Evolutionary conservation across 192 early-diverging fungal species (phyloP), one percentile per base, ranked within the genome.

Genomic region (Coemansia sp.): DNA sequence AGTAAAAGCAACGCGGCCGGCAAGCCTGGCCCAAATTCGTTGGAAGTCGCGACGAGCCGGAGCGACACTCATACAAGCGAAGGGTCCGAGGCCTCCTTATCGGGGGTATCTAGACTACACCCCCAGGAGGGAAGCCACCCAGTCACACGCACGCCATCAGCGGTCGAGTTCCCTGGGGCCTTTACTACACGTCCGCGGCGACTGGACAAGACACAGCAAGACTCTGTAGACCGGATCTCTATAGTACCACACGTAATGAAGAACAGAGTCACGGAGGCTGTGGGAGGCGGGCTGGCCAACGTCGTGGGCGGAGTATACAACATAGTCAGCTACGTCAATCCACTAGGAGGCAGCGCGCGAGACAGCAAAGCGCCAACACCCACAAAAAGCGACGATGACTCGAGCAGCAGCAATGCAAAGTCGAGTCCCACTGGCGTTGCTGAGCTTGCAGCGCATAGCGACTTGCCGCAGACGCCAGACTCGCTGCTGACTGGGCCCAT

Each of bases 311-410:
- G 73, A 23, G 56, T 80, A 33, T 80, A 75, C 69, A 80, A 47
- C 57, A 61, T 80, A 8, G 77, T 80, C 59, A 75, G 50, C 61
- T 71, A 71, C 63, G 77, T 80, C 58, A 80, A 80, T 37, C 77
- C 77, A 36, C 72, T 80, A 2, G 65, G 56, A 31, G 14, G 56
- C 23, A n/a, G 55, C 39, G n/a, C 43, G 43, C 60, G 31, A 28
- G 59, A 25, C 18, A 28, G 59, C 38, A 31, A 50, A 47, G 25
- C 16, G 23, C 50, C 48, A 25, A 35, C 50, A 39, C 18, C 60
- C 20, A 26, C 45, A 41, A 36, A 47, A 61, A 36, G 13, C 61
- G 42, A 50, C 56, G 13, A 52, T 35, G 8, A 41, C 33, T 16
- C 59, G 42, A 23, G 37, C 45, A 25, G 48, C 59, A 21, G 61